Evolutionary conservation across 257 asterid species (phyloP), one percentile per base, ranked within the genome.

Genomic region (Mentha longifolia): DNA sequence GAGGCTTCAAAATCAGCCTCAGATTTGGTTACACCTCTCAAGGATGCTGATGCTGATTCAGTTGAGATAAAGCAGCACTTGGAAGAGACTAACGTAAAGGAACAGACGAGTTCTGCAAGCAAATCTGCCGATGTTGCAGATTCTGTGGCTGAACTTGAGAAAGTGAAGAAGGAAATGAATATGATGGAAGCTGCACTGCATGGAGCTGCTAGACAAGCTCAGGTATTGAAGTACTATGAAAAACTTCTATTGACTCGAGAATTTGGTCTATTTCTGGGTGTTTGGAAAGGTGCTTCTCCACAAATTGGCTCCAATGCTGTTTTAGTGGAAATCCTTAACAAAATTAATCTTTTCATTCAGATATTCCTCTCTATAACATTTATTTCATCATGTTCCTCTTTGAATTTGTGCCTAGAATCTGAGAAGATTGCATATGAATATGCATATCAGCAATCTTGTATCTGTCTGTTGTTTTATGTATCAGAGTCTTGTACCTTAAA

Each of bases 151-250:
- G 96, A 90, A 80, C 65, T 87, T 78, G 95, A 85, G 81, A 90
- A 88, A 84, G 52, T 90, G 81, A 88, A 86, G 85, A 85, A 86
- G 84, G 98, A 92, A 62, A 88, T 87, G 93, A 87, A 84, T 82
- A 88, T 92, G 97, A 88, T 92, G 96, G 96, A 92, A 85, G 80
- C 83, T 80, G 97, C 98, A 71, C 69, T 92, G 64, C 92, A 88
- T 68, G 98, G 98, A 76, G 98, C 97, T 76, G 98, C 97, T 70
- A 90, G 96, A 83, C 98, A 92, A 88, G 95, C 97, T 71, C 97
- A 88, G 98, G 98, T 92, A 82, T 39, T 74, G 70, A 55, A 43
- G 56, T 65, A 57, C 16, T 30, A 37, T 30, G 22, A 14, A 6
- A 46, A 54, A 20, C 3, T 15, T 61, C n/a, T 58, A 64, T 37